A percentile compares a stretch with the other conserved stretches of the same genome.
Evolutionary conservation across 106 monocot genomes (phyloP).

Genomic region (Platanthera guangdongensis): DNA sequence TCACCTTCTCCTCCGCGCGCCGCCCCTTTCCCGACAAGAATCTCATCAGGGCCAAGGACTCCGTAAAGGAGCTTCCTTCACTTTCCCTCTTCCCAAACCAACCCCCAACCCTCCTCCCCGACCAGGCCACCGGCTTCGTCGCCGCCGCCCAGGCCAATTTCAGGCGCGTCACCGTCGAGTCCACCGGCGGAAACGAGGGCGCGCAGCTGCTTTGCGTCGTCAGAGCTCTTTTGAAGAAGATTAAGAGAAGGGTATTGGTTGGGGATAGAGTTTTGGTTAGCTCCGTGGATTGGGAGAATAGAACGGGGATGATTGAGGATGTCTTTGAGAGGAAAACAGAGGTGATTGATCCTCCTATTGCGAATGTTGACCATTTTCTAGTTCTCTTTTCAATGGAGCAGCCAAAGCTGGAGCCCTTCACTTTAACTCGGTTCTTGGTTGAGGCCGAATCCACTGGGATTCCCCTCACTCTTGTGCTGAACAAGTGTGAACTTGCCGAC

Average conservation of each 20-base stretch:
- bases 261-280: slow-evolving; percentile 82
- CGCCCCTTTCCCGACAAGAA: slow-evolving; percentile 38
- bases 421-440: slow-evolving; percentile 75
- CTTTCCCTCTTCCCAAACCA: slow-evolving; percentile 1
- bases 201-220: slow-evolving; percentile 85
- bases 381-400: slow-evolving; percentile 74
- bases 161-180: slow-evolving; percentile 71
- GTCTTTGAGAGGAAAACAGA: slow-evolving; percentile 54
- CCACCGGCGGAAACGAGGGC: slow-evolving; percentile 23
- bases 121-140: slow-evolving; percentile 76
- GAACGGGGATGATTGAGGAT: slow-evolving; percentile 87
- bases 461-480: slow-evolving; percentile 60
- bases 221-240: slow-evolving; percentile 81
- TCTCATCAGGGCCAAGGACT: slow-evolving; percentile 38
- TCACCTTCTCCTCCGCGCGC: not conserved
- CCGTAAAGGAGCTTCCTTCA: slow-evolving; percentile 17
- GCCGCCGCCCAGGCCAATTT: slow-evolving; percentile 92
- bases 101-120: slow-evolving; percentile 39
- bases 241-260: slow-evolving; percentile 67
- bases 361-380: slow-evolving; percentile 74
- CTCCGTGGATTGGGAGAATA: slow-evolving; percentile 64
- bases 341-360: slow-evolving; percentile 69
- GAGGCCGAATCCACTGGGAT: slow-evolving; percentile 90
- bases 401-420: slow-evolving; percentile 66
- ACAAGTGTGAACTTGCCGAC: slow-evolving; percentile 68